Conservation (phyloP, 768 basidiomycete genomes). For the Kwoniella pini region DNA sequence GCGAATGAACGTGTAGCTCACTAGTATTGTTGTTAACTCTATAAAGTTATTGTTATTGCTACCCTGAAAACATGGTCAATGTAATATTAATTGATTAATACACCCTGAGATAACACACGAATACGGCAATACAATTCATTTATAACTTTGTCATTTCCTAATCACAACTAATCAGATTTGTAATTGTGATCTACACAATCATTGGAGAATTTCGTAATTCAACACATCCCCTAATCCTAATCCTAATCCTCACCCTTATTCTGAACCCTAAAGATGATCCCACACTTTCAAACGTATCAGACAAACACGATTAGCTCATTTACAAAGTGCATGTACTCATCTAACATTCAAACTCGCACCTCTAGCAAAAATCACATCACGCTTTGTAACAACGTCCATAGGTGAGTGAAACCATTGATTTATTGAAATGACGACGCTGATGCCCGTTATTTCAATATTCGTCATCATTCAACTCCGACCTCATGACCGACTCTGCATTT, state of each 20-base stretch:
- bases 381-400: no score
- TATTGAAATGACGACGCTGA: conserved; percentile 2
- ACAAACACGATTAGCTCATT: no score
- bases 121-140: neutral
- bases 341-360: no score
- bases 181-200: neutral
- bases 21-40: neutral
- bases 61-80: conserved; percentile 5
- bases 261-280: neutral
- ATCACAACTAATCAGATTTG: neutral
- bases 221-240: neutral
- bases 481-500: conserved; percentile 5
- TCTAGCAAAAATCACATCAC: no score
- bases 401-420: no score
- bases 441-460: neutral
- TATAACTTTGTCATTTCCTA: neutral
- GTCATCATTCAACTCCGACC: neutral
- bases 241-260: neutral
- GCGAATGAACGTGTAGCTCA: conserved; percentile 9
- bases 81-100: neutral
- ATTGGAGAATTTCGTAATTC: neutral
- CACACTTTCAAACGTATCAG: no score
- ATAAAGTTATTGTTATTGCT: neutral
- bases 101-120: conserved; percentile 7
- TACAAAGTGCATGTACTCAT: no score